Base-by-base conservation (phyloP, 805 yeast genomes). In the Kazachstania taianensis region DNA sequence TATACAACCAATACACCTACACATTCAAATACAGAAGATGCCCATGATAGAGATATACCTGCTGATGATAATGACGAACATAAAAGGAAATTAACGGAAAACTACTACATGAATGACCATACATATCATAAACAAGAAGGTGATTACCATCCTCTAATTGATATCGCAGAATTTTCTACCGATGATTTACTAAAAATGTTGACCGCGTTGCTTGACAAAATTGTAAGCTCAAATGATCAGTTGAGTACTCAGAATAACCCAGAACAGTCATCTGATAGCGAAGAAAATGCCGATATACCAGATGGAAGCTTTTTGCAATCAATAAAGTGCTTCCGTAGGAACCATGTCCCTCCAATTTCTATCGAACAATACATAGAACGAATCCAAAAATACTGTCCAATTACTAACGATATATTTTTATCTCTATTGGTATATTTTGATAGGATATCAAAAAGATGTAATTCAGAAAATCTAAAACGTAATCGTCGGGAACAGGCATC, bases 351-450 rank as follows among this genome's bases (percentile, higher is more conserved):
- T 1, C 94, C 94, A 12, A 89, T 89, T 35, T 74, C 89, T 10
- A 69, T 92, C 30, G 85, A 85, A 50, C 89, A 94, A 14, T 89
- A 89, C 54, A 66, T 89, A 40, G 72, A 83, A 30, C 74, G 98
- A 52, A 89, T 89, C 19, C 72, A 87, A 55, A 87, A 87, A 60
- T 92, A 92, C 61, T 89, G 98, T 57, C 97, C 98, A 0, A 89
- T 92, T 13, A 87, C 97, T 5, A 89, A 89, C 59, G 97, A 89
- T 56, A 97, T 89, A 27, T 92, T 89, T 58, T 63, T 89, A 31
- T 79, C 94, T 28, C 62, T 92, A 22, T 66, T 89, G 49, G 96
- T 92, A 19, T 92, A 89, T 57, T 85, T 89, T 62, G 98, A 89
- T 59, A 66, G 96, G 43, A 85, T 89, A 28, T 92, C 94, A 16